Percentiles rank a stretch among this genome's conserved stretches.
Conservation (phyloP, 306 rosid genomes). For the Castanopsis chinensis region DNA sequence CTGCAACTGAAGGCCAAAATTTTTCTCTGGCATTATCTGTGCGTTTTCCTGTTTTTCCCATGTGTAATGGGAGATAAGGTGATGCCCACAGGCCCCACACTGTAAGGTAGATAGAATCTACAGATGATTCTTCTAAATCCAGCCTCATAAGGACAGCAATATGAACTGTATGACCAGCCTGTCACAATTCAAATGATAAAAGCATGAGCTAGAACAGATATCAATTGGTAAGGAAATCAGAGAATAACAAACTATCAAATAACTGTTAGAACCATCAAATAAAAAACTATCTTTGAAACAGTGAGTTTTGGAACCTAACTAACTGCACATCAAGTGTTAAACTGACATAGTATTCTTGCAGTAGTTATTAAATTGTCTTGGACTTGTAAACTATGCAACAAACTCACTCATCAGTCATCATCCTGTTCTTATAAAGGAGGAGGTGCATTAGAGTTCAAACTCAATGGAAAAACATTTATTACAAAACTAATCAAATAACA, state of each 20-base stretch:
- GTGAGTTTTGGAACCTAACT: no score
- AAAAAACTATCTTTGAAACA: neutral
- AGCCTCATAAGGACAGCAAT: conserved; percentile 90
- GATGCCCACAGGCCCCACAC: conserved; percentile 68
- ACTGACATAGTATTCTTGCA: no score
- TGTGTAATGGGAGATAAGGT: conserved; percentile 82
- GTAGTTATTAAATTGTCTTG: no score
- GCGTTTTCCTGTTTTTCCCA: conserved; percentile 87
- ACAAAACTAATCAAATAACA: neutral
- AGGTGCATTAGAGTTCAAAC: no score
- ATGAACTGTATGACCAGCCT: conserved; percentile 86
- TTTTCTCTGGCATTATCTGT: conserved; percentile 54
- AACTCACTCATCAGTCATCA: no score
- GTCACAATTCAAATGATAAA: conserved; percentile 26
- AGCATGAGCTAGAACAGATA: conserved; percentile 8
- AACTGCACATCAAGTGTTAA: no score
- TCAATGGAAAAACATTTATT: no score
- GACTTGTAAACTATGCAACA: no score
- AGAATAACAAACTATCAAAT: neutral
- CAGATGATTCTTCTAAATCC: conserved; percentile 70
- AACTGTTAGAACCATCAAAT: neutral
- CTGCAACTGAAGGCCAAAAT: conserved; percentile 88
- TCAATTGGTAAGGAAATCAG: neutral
- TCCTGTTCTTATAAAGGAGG: no score
- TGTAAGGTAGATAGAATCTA: conserved; percentile 68